These are phyloP conservation scores for Volutella citrinella DNA, from an alignment of 2,329 filamentous ascomycete species.

Conservation along the genomic window DNA sequence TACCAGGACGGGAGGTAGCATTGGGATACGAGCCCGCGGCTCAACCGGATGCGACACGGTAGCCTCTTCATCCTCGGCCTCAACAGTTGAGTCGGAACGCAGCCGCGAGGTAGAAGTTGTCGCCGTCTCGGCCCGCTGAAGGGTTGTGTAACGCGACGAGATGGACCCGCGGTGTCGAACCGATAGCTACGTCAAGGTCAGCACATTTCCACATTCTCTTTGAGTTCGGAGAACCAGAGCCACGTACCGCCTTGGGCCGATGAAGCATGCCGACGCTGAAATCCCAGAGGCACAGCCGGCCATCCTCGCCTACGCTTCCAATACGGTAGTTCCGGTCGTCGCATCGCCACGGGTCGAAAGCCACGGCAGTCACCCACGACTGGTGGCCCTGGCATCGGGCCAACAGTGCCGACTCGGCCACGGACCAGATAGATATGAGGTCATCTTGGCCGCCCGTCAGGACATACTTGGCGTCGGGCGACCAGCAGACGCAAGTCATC, in stretches of 20 bases:
- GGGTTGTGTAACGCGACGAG: slow-evolving; percentile 45
- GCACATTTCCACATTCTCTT: slow-evolving; percentile 6
- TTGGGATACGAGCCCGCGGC: slow-evolving; percentile 76
- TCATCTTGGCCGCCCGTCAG: slow-evolving; percentile 96
- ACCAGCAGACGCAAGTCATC: slow-evolving; percentile 93
- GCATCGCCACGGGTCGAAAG: slow-evolving; percentile 96
- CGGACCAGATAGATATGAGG: slow-evolving; percentile 91
- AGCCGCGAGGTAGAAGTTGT: slow-evolving; percentile 57
- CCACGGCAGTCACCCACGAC: slow-evolving; percentile 90
- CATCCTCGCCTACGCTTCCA: slow-evolving; percentile 93
- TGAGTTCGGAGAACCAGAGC: neutral
- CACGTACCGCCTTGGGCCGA: slow-evolving; percentile 76
- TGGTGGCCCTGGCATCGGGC: slow-evolving; percentile 93
- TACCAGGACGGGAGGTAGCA: slow-evolving; percentile 88
- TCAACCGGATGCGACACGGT: slow-evolving; percentile 77
- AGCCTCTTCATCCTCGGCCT: slow-evolving; percentile 52
- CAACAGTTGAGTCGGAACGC: slow-evolving; percentile 68
- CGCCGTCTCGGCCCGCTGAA: slow-evolving; percentile 60
- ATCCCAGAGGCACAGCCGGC: slow-evolving; percentile 89
- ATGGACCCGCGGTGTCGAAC: slow-evolving; percentile 48
- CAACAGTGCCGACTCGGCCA: slow-evolving; percentile 78
- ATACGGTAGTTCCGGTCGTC: slow-evolving; percentile 95
- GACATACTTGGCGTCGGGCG: slow-evolving; percentile 93
- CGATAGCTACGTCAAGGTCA: slow-evolving; percentile 15
- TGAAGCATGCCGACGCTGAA: slow-evolving; percentile 97